These are phyloP conservation scores for Prunus mume DNA, from an alignment of 306 rosid species.

Conservation along the genomic window DNA sequence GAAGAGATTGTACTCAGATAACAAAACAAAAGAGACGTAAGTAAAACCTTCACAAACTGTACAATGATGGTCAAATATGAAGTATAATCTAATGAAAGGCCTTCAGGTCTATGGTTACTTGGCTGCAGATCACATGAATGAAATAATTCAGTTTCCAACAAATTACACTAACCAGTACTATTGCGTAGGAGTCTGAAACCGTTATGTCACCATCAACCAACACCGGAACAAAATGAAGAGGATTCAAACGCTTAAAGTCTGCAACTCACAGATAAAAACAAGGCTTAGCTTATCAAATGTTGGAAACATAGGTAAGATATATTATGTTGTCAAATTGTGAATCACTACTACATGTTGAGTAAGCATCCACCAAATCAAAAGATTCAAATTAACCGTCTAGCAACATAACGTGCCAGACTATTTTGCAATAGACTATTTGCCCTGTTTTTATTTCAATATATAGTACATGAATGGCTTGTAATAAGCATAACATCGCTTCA, in stretches of 20 bases:
- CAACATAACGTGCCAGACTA: constrained; percentile 1
- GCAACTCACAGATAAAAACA: constrained; percentile 11
- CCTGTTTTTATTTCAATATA: no score
- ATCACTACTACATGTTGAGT: not conserved
- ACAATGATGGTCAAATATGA: not conserved
- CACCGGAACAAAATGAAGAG: constrained; percentile 48
- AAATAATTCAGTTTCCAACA: constrained; percentile 1
- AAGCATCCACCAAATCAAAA: not conserved
- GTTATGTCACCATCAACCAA: constrained; percentile 44
- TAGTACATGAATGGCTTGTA: no score
- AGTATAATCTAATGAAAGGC: not conserved
- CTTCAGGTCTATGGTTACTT: not conserved
- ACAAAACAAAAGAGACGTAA: not conserved
- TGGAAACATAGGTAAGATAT: not conserved
- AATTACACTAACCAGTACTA: constrained; percentile 39
- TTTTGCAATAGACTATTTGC: not conserved
- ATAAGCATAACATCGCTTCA: not conserved
- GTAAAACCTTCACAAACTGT: not conserved
- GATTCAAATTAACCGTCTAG: not conserved
- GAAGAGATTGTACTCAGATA: not conserved
- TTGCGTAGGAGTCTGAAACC: constrained; percentile 49
- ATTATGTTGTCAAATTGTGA: not conserved
- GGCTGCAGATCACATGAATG: not conserved
- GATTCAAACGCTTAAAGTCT: constrained; percentile 47
- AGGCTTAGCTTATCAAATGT: not conserved